Evolutionary conservation across 2,329 filamentous ascomycete genomes (phyloP), one percentile per base, ranked within the genome.

Genomic region (Sphaerostilbella broomeana): DNA sequence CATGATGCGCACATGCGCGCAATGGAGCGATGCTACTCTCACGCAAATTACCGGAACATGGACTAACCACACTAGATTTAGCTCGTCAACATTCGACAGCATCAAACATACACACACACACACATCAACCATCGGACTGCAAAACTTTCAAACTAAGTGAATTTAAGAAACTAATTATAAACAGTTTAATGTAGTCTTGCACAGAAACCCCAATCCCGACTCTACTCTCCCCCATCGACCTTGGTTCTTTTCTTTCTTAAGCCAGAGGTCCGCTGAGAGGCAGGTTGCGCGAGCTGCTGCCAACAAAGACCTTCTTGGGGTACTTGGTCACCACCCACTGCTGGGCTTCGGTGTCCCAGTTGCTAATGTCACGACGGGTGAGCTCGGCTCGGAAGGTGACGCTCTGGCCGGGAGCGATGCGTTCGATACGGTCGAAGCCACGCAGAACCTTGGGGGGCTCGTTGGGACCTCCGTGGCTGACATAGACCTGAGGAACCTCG

Each of bases 331-430:
- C 52, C 31, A 87, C 75, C 89, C 90, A 97, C 68, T 95, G 81
- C 70, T 95, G 89, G n/a, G 65, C 59, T 2, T 56, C 70, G 1
- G 75, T 67, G 50, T 95, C 86, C 89, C 90, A 95, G 66, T 88
- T 92, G 58, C 82, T 87, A 40, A 95, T 51, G 55, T 95, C 90
- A 41, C 87, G 79, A 26, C 89, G 75, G 5, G 80, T 88, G 40
- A 95, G 62, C 12, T 79, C 73, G 0, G 77, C 79, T 1, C 61
- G 69, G 67, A 92, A 94, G 2, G 70, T 75, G 4, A 67, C 70
- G 36, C 72, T 77, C 60, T 77, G 60, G n/a, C 86, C 86, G 0
- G 86, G 73, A 4, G 74, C 68, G 47, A 95, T 79, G 35, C 69
- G 72, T 46, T 64, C 58, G 43, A 95, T 61, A 32, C 86, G 77